Evolutionary conservation across 2,329 filamentous ascomycete species (phyloP).

Genomic region (Acarospora socialis): DNA sequence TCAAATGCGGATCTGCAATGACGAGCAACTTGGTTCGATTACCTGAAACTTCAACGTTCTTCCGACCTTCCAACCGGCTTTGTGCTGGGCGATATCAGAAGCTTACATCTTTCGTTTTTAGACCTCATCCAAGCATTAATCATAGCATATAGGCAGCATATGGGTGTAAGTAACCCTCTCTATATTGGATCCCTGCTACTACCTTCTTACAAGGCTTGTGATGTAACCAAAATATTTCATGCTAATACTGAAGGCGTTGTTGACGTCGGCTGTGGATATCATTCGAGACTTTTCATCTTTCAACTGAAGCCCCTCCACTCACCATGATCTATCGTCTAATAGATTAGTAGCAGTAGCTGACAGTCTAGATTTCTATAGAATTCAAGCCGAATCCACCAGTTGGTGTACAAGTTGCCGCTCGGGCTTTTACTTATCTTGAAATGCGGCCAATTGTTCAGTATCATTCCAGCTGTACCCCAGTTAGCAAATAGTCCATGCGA

Average conservation of each 20-base stretch:
- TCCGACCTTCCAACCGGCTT: not conserved
- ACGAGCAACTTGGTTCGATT: slow-evolving; percentile 35
- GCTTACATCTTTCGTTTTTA: not conserved
- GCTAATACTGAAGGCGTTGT: slow-evolving; percentile 44
- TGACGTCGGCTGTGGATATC: slow-evolving; percentile 36
- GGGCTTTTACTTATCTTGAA: slow-evolving; percentile 23
- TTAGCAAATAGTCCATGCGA: slow-evolving; percentile 14
- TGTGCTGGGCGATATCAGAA: slow-evolving; percentile 1
- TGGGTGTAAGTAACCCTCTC: too few species aligned
- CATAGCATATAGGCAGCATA: too few species aligned
- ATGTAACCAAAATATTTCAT: slow-evolving; percentile 47
- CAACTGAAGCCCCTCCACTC: slow-evolving; percentile 34
- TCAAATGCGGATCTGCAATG: slow-evolving; percentile 35
- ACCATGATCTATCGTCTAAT: slow-evolving; percentile 1
- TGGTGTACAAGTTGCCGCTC: not conserved
- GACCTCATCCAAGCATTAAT: too few species aligned
- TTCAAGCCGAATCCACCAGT: not conserved
- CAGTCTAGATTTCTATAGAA: not conserved
- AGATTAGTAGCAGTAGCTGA: slow-evolving; percentile 2
- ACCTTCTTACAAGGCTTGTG: slow-evolving; percentile 19
- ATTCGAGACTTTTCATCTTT: slow-evolving; percentile 53
- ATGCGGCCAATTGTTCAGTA: slow-evolving; percentile 27
- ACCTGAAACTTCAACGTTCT: slow-evolving; percentile 23
- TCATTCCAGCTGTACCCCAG: slow-evolving; percentile 29
- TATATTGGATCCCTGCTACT: not conserved